Conservation (phyloP, 371 early-diverging fungal genomes). For the Haplosporangium sp. region DNA sequence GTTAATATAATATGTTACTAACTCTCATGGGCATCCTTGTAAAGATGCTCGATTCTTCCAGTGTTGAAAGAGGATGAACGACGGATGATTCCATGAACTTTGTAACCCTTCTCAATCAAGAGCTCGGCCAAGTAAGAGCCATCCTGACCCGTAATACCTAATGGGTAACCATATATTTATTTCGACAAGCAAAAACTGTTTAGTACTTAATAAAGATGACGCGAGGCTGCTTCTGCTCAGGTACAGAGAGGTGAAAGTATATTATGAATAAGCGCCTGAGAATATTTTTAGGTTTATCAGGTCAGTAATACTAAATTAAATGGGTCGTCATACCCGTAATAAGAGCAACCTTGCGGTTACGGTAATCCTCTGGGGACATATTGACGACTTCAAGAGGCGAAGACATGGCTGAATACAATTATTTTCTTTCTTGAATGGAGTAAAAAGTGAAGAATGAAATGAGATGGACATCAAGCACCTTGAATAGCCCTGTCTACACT, state of each 20-base stretch:
- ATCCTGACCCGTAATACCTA: slow-evolving; percentile 88
- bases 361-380: slow-evolving; percentile 66
- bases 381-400: slow-evolving; percentile 3
- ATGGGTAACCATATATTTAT: not conserved
- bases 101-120: slow-evolving; percentile 79
- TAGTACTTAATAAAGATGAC: not conserved
- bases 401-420: slow-evolving; percentile 15
- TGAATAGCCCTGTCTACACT: too few species aligned
- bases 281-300: not conserved
- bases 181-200: not conserved
- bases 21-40: slow-evolving; percentile 72
- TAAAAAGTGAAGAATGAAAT: slow-evolving; percentile 4
- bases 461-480: not conserved
- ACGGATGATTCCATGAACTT: slow-evolving; percentile 86
- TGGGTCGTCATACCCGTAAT: slow-evolving; percentile 64
- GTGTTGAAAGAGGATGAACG: slow-evolving; percentile 86
- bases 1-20: not conserved
- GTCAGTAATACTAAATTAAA: not conserved
- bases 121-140: slow-evolving; percentile 84
- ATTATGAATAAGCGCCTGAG: not conserved
- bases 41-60: slow-evolving; percentile 83
- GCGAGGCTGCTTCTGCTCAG: too few species aligned
- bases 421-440: not conserved
- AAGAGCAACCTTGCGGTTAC: slow-evolving; percentile 74
- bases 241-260: not conserved